Evolutionary conservation across 2,329 filamentous ascomycete species (phyloP).

Genomic region (Aspergillus bombycis): DNA sequence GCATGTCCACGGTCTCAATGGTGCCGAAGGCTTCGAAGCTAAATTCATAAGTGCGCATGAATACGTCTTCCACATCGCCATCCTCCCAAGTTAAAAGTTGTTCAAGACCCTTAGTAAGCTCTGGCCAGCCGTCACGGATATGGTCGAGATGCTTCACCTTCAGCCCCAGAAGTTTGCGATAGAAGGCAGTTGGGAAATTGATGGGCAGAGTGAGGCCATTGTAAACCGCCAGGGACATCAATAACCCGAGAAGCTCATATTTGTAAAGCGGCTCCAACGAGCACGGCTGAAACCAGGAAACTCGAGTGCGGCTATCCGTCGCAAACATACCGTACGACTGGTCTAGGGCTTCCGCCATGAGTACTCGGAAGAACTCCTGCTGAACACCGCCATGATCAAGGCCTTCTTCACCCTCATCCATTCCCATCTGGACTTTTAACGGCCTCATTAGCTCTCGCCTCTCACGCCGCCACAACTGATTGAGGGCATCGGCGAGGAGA

Average conservation of each 20-base stretch:
- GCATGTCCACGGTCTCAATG: constrained; percentile 59
- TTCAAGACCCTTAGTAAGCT: constrained; percentile 73
- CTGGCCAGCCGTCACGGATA: constrained; percentile 86
- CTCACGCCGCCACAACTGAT: constrained; percentile 88
- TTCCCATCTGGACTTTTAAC: constrained; percentile 83
- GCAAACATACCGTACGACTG: constrained; percentile 78
- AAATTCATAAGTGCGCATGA: constrained; percentile 85
- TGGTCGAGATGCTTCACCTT: constrained; percentile 72
- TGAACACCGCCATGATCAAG: constrained; percentile 94
- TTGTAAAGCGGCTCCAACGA: constrained; percentile 84
- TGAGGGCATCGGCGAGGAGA: constrained; percentile 73
- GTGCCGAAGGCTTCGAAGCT: constrained; percentile 64
- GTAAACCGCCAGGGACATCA: constrained; percentile 89
- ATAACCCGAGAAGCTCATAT: constrained; percentile 82
- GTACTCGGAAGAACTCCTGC: constrained; percentile 90
- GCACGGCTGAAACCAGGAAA: constrained; percentile 86
- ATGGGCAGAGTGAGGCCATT: constrained; percentile 91
- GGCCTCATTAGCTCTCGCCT: constrained; percentile 80
- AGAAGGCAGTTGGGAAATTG: constrained; percentile 83
- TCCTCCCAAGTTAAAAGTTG: constrained; percentile 77
- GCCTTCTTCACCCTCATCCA: constrained; percentile 81
- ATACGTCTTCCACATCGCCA: constrained; percentile 78
- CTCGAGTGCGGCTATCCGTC: constrained; percentile 72
- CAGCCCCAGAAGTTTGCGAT: constrained; percentile 74
- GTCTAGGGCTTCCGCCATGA: constrained; percentile 77